Base-by-base conservation (phyloP, 2,329 filamentous ascomycete genomes). In the Dothistroma septosporum region DNA sequence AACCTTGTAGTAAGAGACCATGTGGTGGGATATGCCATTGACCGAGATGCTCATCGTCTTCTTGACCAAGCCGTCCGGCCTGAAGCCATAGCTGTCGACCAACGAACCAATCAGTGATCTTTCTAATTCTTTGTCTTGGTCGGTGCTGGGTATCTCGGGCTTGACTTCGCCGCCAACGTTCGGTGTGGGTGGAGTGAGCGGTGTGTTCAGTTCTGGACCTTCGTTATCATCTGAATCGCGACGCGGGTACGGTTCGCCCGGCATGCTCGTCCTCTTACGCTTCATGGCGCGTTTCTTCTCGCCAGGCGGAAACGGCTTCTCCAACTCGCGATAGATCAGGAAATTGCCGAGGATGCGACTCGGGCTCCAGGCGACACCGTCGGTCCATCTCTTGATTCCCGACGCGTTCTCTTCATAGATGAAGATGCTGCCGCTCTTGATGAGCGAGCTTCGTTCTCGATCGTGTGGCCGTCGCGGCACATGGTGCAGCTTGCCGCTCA, bases 341-440 rank as follows among this genome's bases (percentile, higher is more conserved):
- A 91, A 95, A 72, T 94, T 94, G 61, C 88, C 88, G 53, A 93
- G 80, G 53, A 95, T 93, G 16, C 89, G 87, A 74, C 88, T 95
- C 0, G 92, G 92, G 68, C 90, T 95, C 92, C 92, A 97, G 7
- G 88, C 87, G 11, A 93, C 85, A 14, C 92, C 92, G 68, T 97
- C 92, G 0, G 92, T 96, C 92, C 92, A 97, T 59, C 92, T 83
- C 78, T 95, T 95, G 77, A 96, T 96, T 5, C 91, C 91, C 0
- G 92, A 95, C 0, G 90, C 87, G 63, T 91, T 88, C 74, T 96
- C 91, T 71, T 96, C 91, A 74, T 96, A 97, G 66, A 96, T 90
- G 76, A 96, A 94, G 52, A 96, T 85, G 66, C 89, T 88, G 37
- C 92, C 92, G 67, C 91, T 95, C 66, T 84, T 84, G 72, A 96